Evolutionary conservation across 1,284 basidiomycete genomes (phyloP), one percentile per base, ranked within the genome.

Genomic region (Marasmius tenuissimus): DNA sequence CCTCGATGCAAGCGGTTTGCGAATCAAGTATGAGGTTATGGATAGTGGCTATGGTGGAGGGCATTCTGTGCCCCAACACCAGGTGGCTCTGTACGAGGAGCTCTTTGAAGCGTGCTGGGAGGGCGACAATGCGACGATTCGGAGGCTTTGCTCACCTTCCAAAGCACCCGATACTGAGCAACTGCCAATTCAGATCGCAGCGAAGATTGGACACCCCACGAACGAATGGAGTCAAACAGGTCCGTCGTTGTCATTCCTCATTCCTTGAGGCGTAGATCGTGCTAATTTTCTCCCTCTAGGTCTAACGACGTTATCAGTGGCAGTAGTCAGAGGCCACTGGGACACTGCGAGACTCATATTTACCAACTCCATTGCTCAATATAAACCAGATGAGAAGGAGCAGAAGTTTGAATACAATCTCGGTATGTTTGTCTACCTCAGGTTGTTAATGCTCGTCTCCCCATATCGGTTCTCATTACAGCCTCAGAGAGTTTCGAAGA

Each of bases 351-450:
- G 78, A 20, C 71, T 86, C 5, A 75, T 86, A 9, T 68, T 86
- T 39, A 80, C 81, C 0, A 84, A 85, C 61, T 78, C 82, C 7
- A 69, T 71, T 8, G 80, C 84, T 7, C 85, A 87, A 68, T 82
- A 84, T 63, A 71, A 78, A 14, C 73, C 77, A 2, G 67, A 75
- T 0, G 74, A 78, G 5, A 70, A 74, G 2, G 70, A 75, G 9
- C 62, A 51, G 55, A 73, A 73, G 40, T 80, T 81, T 63, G 70
- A 67, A 38, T 67, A 80, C 27, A 67, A 70, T 33, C 64, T 80
- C 16, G 79, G 80, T 80, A 61, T 12, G 27, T 27, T 27, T 27
- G 27, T 27, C 27, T 27, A 27, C 27, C 27, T 27, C 27, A 27
- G 27, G 27, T 27, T 27, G 27, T 27, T 4, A 27, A 27, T 27